Evolutionary conservation across 805 yeast genomes (phyloP), one percentile per base, ranked within the genome.

Genomic region (Candida tallmaniae): DNA sequence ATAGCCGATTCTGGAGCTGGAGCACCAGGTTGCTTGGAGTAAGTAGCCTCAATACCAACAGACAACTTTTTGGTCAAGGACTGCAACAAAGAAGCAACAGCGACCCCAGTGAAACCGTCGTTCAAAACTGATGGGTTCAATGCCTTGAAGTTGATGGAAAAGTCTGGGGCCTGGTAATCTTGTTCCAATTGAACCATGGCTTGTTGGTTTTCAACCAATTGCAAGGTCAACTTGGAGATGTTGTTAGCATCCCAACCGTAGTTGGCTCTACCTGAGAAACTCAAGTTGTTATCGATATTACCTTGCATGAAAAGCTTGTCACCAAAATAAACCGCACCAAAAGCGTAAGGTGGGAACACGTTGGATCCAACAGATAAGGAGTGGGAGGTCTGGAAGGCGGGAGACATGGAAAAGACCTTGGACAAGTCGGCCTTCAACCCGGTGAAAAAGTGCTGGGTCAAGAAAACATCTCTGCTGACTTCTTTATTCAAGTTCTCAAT

Each of bases 361-460:
- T 80, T 79, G 38, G 94, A 83, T 31, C 97, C 97, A 47, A 86
- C 70, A 25, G 95, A 74, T 56, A 93, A 83, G 41, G 96, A 82
- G 60, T 93, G 98, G 44, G 96, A 83, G 39, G 94, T 84, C 73
- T 93, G 97, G 82, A 93, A 93, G 39, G 86, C 89, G 39, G 98
- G 98, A 64, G 80, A 80, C 74, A 89, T 74, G 45, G 83, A 68
- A 56, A 93, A 87, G 10, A 89, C 86, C 73, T 90, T 90, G 68
- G 86, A 84, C 51, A 93, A 76, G 62, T 93, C 98, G 38, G 97
- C 98, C 60, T 96, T 83, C 54, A 93, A 74, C 40, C 98, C 98
- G 25, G 95, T 82, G 74, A 90, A 90, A 63, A 82, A 80, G 68
- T 85, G 84, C 58, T 88, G 95, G 55, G 76, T 78, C 51, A 88